These are phyloP conservation scores for Tuctoria greenei DNA, from an alignment of 176 grass and related monocot genomes.

Conservation along the genomic window DNA sequence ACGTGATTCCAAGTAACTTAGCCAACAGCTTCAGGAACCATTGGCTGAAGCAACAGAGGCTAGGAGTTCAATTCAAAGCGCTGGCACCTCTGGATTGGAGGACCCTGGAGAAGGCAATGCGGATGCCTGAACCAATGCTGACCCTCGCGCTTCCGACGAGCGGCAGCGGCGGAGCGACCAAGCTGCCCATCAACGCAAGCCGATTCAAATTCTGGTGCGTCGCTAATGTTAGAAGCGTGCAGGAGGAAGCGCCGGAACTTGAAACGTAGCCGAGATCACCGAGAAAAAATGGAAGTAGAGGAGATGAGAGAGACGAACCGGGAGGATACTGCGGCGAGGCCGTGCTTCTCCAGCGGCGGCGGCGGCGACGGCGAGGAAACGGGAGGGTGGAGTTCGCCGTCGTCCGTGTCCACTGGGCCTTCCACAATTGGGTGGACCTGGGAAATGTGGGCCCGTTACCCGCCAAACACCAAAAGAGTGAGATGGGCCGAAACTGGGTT, in stretches of 20 bases:
- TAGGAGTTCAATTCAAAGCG: not conserved
- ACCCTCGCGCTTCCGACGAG: conserved; percentile 4
- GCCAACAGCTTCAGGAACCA: not conserved
- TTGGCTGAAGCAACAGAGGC: not conserved
- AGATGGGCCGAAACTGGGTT: not conserved
- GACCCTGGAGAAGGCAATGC: not conserved
- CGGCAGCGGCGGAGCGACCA: conserved; percentile 26
- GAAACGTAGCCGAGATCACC: not conserved
- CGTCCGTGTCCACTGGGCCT: conserved; percentile 8
- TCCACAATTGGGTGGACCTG: not conserved
- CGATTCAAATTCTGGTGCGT: conserved; percentile 30
- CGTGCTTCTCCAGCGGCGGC: not conserved
- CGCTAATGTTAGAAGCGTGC: not conserved
- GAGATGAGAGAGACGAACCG: not conserved
- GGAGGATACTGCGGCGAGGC: not conserved
- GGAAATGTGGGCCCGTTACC: not conserved
- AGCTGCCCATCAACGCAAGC: conserved; percentile 30
- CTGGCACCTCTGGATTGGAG: conserved; percentile 33
- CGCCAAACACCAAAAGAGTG: not conserved
- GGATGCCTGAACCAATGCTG: not conserved
- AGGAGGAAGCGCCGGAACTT: not conserved
- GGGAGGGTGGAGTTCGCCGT: not conserved
- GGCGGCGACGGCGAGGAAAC: not conserved
- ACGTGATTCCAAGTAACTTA: not conserved
- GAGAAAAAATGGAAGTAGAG: not conserved